Conservation (phyloP, 1,139 yeast genomes). For the Geotrichum phurueaensis region DNA sequence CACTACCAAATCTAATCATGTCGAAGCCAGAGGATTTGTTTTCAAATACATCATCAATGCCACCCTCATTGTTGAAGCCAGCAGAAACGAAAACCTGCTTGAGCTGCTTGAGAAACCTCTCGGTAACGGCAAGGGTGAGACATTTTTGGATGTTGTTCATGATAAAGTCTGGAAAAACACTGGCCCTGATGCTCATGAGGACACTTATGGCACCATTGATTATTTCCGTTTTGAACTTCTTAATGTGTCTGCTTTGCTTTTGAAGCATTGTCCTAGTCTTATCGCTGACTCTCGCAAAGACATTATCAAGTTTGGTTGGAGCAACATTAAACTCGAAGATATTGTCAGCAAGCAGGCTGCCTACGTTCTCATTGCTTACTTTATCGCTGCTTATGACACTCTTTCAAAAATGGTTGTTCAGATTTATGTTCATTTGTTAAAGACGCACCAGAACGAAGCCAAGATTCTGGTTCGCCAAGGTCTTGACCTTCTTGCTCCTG, state of each 20-base stretch:
- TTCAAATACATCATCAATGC: conserved; percentile 63
- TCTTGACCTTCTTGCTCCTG: conserved; percentile 83
- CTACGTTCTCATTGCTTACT: conserved; percentile 79
- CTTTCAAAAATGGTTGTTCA: conserved; percentile 86
- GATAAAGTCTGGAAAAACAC: conserved; percentile 68
- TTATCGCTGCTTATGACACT: conserved; percentile 83
- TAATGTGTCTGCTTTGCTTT: conserved; percentile 72
- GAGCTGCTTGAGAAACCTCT: conserved; percentile 40
- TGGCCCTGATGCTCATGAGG: conserved; percentile 43
- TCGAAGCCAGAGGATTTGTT: conserved; percentile 57
- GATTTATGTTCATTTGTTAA: conserved; percentile 80
- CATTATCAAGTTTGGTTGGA: conserved; percentile 91
- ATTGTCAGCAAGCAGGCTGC: conserved; percentile 88
- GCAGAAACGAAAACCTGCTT: conserved; percentile 45
- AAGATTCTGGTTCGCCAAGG: conserved; percentile 81
- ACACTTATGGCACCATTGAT: conserved; percentile 63
- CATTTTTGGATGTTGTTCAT: conserved; percentile 62
- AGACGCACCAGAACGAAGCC: conserved; percentile 83
- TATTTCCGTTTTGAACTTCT: conserved; percentile 69
- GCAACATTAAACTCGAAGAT: conserved; percentile 83
- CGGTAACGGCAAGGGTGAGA: conserved; percentile 28
- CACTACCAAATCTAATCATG: conserved; percentile 21
- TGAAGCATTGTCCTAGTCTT: conserved; percentile 59
- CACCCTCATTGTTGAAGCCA: conserved; percentile 58
- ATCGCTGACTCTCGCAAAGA: conserved; percentile 72